phyloP scores from a whole-genome alignment of 345 rosid species.

The Gossypium rotundifolium region DNA sequence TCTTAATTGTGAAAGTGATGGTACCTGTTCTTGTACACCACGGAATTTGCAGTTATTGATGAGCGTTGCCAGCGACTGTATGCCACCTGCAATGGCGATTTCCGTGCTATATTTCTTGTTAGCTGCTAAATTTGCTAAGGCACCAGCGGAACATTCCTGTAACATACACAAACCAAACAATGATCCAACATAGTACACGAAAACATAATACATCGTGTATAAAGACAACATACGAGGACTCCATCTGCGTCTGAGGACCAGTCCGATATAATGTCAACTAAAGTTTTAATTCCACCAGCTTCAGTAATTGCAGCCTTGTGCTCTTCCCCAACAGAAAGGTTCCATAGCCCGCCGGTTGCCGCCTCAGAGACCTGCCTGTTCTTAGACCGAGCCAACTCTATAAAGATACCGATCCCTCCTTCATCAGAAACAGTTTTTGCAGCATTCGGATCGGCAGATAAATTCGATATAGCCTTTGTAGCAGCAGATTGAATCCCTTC shows the following conservation, averaged over 20 bases:
- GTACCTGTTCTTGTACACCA: conserved; percentile 88
- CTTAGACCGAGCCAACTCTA: conserved; percentile 66
- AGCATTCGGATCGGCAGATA: conserved; percentile 73
- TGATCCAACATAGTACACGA: neutral
- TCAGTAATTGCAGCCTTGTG: conserved; percentile 79
- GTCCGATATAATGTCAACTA: conserved; percentile 69
- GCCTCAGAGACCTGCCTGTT: conserved; percentile 80
- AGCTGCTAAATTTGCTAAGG: conserved; percentile 82
- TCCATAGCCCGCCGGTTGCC: conserved; percentile 91
- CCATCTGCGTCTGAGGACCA: conserved; percentile 79
- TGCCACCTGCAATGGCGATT: conserved; percentile 71
- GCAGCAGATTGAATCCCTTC: conserved; percentile 90
- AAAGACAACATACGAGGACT: conserved; percentile 46
- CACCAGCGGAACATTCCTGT: conserved; percentile 89
- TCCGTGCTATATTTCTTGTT: conserved; percentile 81
- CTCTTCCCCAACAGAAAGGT: conserved; percentile 88
- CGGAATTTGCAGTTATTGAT: conserved; percentile 76
- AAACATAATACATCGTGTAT: neutral
- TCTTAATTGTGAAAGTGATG: conserved; percentile 2
- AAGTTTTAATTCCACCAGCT: conserved; percentile 78
- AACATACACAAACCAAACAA: conserved; percentile 13
- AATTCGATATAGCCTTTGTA: conserved; percentile 88
- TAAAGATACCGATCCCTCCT: conserved; percentile 68
- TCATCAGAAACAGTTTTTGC: conserved; percentile 83
- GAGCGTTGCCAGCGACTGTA: conserved; percentile 73